Percentiles rank a stretch among this genome's conserved stretches.
Evolutionary conservation across 768 basidiomycete species (phyloP).

Genomic region (Mycena alexandri): DNA sequence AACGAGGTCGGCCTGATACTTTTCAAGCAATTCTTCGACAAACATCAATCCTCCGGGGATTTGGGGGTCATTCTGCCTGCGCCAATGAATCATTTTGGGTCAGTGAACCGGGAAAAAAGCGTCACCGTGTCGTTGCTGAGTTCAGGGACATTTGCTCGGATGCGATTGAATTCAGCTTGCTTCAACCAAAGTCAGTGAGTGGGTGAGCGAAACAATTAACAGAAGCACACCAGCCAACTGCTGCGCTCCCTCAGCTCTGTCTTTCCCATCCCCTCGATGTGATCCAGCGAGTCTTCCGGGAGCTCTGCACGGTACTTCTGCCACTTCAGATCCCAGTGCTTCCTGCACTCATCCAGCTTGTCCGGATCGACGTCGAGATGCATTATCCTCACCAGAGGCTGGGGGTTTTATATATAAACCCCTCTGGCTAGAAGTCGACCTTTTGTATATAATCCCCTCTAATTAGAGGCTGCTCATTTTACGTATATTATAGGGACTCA

Average conservation of each 20-base stretch:
- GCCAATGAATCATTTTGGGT: neutral
- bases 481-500: too few species aligned
- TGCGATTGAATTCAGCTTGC: constrained; percentile 12
- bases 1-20: constrained; percentile 12
- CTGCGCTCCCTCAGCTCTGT: constrained; percentile 14
- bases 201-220: neutral
- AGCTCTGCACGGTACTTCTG: constrained; percentile 17
- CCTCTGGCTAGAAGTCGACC: too few species aligned
- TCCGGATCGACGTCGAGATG: constrained; percentile 17
- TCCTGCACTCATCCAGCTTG: constrained; percentile 14
- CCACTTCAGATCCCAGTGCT: constrained; percentile 35
- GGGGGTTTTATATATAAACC: too few species aligned
- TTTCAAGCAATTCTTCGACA: constrained; percentile 3
- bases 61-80: constrained; percentile 14
- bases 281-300: neutral
- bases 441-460: too few species aligned
- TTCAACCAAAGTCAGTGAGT: neutral
- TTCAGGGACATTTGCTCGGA: neutral
- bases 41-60: constrained; percentile 5
- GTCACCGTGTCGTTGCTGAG: constrained; percentile 5
- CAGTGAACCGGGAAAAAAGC: too few species aligned
- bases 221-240: constrained; percentile 16
- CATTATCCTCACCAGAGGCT: too few species aligned
- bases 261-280: constrained; percentile 6
- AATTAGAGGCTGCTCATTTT: too few species aligned